A percentile compares a stretch with the other conserved stretches of the same genome.
These are phyloP conservation scores for Neodidymelliopsis sp. DNA, from an alignment of 2,329 filamentous ascomycete species.

Conservation along the genomic window DNA sequence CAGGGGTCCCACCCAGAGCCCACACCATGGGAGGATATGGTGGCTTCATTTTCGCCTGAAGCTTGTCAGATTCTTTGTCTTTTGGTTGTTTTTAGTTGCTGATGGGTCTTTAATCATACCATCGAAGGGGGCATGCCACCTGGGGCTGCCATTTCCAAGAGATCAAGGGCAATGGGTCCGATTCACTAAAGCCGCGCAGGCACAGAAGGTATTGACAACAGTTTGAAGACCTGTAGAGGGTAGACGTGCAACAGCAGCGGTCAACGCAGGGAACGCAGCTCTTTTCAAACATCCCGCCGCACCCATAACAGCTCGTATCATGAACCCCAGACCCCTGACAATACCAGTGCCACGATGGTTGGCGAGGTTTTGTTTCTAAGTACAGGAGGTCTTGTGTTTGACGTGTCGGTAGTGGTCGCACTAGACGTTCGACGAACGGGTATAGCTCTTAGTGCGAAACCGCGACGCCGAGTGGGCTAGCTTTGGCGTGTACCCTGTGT, in stretches of 20 bases:
- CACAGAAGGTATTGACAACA: background rate
- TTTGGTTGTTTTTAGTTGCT: background rate
- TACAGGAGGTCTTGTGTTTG: conserved; percentile 19
- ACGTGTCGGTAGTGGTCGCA: conserved; percentile 19
- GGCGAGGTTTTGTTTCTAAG: conserved; percentile 20
- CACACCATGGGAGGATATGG: conserved; percentile 44
- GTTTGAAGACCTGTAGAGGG: background rate
- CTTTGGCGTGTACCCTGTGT: background rate
- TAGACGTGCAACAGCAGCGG: conserved; percentile 1
- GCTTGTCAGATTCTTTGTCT: conserved; percentile 12
- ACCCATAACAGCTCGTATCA: conserved; percentile 6
- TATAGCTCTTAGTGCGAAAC: conserved; percentile 17
- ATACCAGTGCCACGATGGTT: conserved; percentile 7
- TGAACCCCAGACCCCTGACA: conserved; percentile 9
- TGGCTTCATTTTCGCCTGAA: conserved; percentile 27
- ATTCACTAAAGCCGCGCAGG: background rate
- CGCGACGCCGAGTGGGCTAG: conserved; percentile 2
- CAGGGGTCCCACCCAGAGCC: conserved; percentile 49
- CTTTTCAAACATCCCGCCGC: conserved; percentile 21
- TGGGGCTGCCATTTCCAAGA: conserved; percentile 21
- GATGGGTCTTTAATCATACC: conserved; percentile 13
- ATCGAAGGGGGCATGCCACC: conserved; percentile 22
- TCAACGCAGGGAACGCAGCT: conserved; percentile 12
- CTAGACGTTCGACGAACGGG: conserved; percentile 13
- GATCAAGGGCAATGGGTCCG: background rate